These are phyloP conservation scores for Orychophragmus violaceus DNA, from an alignment of 345 rosid genomes.

Conservation along the genomic window DNA sequence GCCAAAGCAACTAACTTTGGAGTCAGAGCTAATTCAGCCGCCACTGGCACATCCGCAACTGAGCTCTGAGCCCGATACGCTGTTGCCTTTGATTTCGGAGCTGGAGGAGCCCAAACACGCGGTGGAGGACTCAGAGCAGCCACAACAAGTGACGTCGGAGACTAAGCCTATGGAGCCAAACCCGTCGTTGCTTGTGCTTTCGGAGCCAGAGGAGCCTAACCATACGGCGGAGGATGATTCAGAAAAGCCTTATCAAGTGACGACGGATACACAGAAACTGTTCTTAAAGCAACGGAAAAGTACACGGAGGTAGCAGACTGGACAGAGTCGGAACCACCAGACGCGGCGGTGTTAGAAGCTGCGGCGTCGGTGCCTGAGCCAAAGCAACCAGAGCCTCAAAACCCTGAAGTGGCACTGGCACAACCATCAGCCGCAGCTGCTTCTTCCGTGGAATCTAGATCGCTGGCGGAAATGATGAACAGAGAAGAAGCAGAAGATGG, in stretches of 20 bases:
- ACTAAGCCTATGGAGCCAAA: not conserved
- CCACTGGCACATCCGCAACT: not conserved
- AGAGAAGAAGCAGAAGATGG: constrained; percentile 40
- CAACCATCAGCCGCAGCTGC: constrained; percentile 4
- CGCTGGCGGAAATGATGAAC: constrained; percentile 40
- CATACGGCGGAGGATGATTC: not conserved
- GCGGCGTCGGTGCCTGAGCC: constrained; percentile 19
- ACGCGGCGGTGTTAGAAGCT: constrained; percentile 28
- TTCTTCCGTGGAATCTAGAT: constrained; percentile 24
- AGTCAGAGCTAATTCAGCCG: not conserved
- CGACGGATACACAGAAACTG: not conserved
- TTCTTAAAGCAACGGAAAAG: constrained; percentile 21
- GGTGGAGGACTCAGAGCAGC: not conserved
- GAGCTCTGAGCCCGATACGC: not conserved
- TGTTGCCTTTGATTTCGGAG: not conserved
- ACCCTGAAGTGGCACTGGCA: too few species aligned
- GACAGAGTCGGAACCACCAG: constrained; percentile 33
- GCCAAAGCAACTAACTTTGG: too few species aligned
- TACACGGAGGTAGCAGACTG: constrained; percentile 28
- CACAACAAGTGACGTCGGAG: not conserved
- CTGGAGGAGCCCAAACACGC: not conserved
- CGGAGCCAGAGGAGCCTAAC: not conserved
- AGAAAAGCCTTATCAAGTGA: not conserved
- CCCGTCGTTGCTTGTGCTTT: not conserved
- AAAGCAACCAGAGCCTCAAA: not conserved